Percentiles rank a stretch among this genome's conserved stretches.
Conservation (phyloP, 441 rosid species). For the Aleurites moluccanus region DNA sequence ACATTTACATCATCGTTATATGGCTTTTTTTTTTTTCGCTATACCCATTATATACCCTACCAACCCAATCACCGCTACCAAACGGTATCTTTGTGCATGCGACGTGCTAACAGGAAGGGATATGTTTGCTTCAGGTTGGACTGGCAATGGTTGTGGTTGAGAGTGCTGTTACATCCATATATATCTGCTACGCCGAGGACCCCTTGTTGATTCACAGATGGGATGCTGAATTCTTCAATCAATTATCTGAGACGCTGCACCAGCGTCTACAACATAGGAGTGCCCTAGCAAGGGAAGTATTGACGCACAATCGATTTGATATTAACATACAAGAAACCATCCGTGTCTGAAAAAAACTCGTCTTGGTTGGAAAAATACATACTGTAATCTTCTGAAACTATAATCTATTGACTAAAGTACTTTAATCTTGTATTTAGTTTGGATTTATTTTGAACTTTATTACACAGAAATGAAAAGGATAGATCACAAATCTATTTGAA, state of each 20-base stretch:
- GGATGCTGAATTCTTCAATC: conserved; percentile 79
- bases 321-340: conserved; percentile 31
- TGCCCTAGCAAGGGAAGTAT: conserved; percentile 56
- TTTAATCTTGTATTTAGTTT: conserved; percentile 25
- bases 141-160: conserved; percentile 91
- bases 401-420: conserved; percentile 17
- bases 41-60: not conserved
- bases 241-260: conserved; percentile 77
- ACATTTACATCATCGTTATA: not conserved
- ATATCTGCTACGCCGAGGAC: conserved; percentile 89
- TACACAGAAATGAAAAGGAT: conserved; percentile 1
- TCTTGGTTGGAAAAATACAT: not conserved
- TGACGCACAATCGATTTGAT: conserved; percentile 43
- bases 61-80: not conserved
- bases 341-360: conserved; percentile 29
- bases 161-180: conserved; percentile 90
- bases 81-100: not conserved
- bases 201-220: conserved; percentile 79
- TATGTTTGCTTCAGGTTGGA: conserved; percentile 58
- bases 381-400: conserved; percentile 15
- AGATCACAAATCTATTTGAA: not conserved
- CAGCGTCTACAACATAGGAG: conserved; percentile 88
- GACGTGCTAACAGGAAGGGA: not conserved
- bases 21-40: not conserved
- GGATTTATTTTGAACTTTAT: not conserved